A percentile compares a stretch with the other conserved stretches of the same genome.
These are phyloP conservation scores for Fusarium avenaceum DNA, from an alignment of 2,329 filamentous ascomycete species.

Conservation along the genomic window DNA sequence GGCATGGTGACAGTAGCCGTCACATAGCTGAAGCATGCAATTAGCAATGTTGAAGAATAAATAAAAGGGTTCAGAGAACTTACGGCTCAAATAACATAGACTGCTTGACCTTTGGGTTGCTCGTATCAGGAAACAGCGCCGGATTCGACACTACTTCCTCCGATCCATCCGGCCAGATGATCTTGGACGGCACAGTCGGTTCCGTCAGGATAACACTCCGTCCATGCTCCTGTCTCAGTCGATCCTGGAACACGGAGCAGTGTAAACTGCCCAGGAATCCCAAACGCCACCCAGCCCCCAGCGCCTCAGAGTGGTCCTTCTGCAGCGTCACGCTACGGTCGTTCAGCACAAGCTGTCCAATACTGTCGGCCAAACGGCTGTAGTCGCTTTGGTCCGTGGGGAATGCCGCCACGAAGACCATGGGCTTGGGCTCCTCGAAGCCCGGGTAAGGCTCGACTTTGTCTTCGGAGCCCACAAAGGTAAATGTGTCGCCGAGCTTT, in stretches of 20 bases:
- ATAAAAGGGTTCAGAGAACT: conserved; percentile 41
- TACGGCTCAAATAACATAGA: conserved; percentile 66
- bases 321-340: conserved; percentile 94
- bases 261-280: conserved; percentile 97
- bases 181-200: conserved; percentile 91
- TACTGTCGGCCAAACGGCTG: conserved; percentile 89
- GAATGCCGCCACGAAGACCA: conserved; percentile 98
- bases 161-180: conserved; percentile 81
- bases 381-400: conserved; percentile 93
- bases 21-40: conserved; percentile 68
- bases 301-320: conserved; percentile 93
- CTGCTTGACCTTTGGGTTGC: conserved; percentile 61
- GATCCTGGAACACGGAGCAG: conserved; percentile 99
- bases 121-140: conserved; percentile 83
- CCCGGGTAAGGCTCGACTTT: conserved; percentile 85
- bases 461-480: conserved; percentile 81
- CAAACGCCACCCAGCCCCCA: conserved; percentile 93
- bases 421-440: conserved; percentile 97
- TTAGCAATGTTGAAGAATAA: not conserved
- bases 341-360: conserved; percentile 92
- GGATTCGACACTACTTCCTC: conserved; percentile 88
- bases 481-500: conserved; percentile 96
- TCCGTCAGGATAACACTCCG: conserved; percentile 97
- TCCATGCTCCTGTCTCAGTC: conserved; percentile 92
- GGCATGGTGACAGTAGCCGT: conserved; percentile 89